A percentile compares a stretch with the other conserved stretches of the same genome.
Evolutionary conservation across 306 rosid species (phyloP).

Genomic region (Cucurbita maxima): DNA sequence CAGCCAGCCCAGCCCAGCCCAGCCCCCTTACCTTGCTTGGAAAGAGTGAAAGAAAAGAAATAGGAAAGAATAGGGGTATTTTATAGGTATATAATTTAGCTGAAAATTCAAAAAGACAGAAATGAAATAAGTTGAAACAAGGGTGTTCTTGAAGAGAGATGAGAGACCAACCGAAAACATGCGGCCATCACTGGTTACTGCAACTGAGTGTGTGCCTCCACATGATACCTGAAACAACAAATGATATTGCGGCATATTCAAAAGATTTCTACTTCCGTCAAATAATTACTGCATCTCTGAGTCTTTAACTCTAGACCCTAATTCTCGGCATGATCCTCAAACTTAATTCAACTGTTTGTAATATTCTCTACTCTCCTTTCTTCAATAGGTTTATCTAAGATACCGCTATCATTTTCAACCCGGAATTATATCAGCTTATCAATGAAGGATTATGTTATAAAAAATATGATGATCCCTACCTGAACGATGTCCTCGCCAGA

Average conservation of each 20-base stretch:
- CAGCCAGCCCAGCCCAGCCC: no score
- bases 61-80: no score
- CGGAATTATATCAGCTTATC: no score
- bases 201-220: constrained; percentile 97
- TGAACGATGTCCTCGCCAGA: constrained; percentile 84
- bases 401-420: no score
- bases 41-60: no score
- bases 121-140: not conserved
- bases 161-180: constrained; percentile 57
- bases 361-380: not conserved
- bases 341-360: not conserved
- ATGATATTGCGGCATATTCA: not conserved
- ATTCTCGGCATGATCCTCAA: not conserved
- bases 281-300: not conserved
- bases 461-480: constrained; percentile 24
- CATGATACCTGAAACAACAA: constrained; percentile 53
- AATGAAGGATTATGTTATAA: not conserved
- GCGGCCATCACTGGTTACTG: constrained; percentile 74
- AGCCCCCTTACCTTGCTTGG: no score
- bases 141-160: not conserved
- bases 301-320: not conserved
- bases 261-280: not conserved
- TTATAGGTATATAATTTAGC: no score
- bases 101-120: not conserved
- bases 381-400: no score